Conservation (phyloP, 1,139 yeast genomes). For the Suhomyces yuchorum region DNA sequence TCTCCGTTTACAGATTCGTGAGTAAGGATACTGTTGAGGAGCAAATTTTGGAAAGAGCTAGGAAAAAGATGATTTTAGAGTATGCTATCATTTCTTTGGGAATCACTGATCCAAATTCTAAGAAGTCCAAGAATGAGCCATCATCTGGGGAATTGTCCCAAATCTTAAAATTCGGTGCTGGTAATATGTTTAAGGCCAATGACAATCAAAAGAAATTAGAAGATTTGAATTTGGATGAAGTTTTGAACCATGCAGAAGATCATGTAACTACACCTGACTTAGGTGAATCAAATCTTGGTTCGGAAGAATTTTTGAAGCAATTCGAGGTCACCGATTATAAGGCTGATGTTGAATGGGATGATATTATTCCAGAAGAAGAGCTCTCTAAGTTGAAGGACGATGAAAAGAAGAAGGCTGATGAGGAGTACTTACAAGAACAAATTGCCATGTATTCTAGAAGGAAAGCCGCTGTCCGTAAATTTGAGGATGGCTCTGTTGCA, state of each 20-base stretch:
- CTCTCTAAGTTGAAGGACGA: constrained; percentile 85
- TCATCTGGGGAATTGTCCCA: constrained; percentile 83
- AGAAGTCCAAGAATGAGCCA: constrained; percentile 63
- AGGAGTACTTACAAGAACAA: constrained; percentile 83
- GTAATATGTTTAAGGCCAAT: constrained; percentile 91
- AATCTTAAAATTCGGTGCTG: constrained; percentile 96
- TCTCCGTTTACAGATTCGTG: constrained; percentile 93
- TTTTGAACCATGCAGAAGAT: constrained; percentile 94
- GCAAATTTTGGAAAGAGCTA: constrained; percentile 92
- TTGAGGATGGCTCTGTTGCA: constrained; percentile 23
- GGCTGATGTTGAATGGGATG: constrained; percentile 99
- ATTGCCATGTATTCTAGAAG: constrained; percentile 84
- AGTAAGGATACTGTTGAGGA: constrained; percentile 98
- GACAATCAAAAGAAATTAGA: constrained; percentile 95
- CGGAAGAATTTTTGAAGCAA: constrained; percentile 95
- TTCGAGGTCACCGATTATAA: constrained; percentile 98
- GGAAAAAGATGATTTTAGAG: constrained; percentile 96
- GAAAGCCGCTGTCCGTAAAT: constrained; percentile 67
- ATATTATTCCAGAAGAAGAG: constrained; percentile 96
- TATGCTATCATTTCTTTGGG: constrained; percentile 97
- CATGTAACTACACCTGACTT: constrained; percentile 94
- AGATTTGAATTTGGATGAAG: constrained; percentile 93
- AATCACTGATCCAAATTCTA: constrained; percentile 70
- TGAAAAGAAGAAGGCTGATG: constrained; percentile 84
- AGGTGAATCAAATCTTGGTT: constrained; percentile 96